These are phyloP conservation scores for Hansenula lynferdii DNA, from an alignment of 1,139 yeast species.

Conservation along the genomic window DNA sequence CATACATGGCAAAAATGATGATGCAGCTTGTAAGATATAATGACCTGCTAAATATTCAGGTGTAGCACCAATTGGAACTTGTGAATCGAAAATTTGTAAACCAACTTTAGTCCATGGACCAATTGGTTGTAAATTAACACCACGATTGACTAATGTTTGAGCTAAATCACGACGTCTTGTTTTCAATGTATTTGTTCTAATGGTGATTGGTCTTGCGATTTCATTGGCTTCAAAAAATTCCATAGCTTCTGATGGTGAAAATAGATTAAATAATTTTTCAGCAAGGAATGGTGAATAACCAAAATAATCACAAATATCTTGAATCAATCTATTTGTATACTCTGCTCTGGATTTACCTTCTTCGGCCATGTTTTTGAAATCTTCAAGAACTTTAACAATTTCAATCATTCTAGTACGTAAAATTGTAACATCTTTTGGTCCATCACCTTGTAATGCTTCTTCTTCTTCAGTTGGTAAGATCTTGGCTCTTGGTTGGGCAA, in stretches of 20 bases:
- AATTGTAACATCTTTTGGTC: constrained; percentile 72
- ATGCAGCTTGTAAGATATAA: constrained; percentile 96
- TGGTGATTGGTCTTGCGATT: constrained; percentile 92
- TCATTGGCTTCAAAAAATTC: constrained; percentile 99
- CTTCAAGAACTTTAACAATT: constrained; percentile 91
- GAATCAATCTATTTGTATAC: constrained; percentile 67
- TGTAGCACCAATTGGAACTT: constrained; percentile 98
- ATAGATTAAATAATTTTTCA: constrained; percentile 84
- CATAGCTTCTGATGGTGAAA: constrained; percentile 94
- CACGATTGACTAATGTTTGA: constrained; percentile 90
- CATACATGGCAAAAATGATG: constrained; percentile 96
- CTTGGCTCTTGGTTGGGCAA: constrained; percentile 64
- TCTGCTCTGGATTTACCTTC: constrained; percentile 84
- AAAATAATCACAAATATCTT: constrained; percentile 88
- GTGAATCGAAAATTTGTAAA: constrained; percentile 93
- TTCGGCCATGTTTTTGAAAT: constrained; percentile 79
- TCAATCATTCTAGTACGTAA: constrained; percentile 94
- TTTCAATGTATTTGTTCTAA: constrained; percentile 91
- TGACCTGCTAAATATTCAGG: constrained; percentile 99
- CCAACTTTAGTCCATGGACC: constrained; percentile 99
- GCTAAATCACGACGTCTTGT: constrained; percentile 96
- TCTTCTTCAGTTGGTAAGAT: constrained; percentile 61
- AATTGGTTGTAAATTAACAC: constrained; percentile 95
- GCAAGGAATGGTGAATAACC: constrained; percentile 97
- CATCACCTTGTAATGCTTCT: constrained; percentile 42